Conservation (phyloP, 805 yeast species). For the Metschnikowia matae region DNA sequence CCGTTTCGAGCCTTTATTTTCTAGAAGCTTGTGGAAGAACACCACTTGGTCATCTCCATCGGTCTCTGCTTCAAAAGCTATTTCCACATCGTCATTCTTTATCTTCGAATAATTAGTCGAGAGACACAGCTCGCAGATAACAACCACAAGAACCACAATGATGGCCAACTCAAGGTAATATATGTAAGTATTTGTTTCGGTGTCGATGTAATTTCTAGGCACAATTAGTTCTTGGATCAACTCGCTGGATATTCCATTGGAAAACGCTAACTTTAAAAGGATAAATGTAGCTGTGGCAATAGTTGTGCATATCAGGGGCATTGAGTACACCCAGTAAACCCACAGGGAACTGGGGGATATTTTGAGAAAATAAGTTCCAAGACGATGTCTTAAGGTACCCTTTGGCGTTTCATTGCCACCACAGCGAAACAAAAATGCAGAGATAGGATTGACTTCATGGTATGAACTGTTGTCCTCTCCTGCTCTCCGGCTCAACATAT, state of each 20-base stretch:
- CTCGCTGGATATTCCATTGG: not conserved
- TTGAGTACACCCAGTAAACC: constrained; percentile 9
- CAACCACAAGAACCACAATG: constrained; percentile 24
- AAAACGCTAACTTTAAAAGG: not conserved
- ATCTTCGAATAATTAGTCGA: not conserved
- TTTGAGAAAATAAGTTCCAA: constrained; percentile 23
- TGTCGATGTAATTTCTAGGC: not conserved
- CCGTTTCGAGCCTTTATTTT: constrained; percentile 15
- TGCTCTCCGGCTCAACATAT: constrained; percentile 27
- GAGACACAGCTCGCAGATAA: not conserved
- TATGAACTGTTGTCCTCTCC: constrained; percentile 20
- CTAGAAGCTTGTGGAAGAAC: constrained; percentile 8
- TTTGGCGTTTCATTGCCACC: constrained; percentile 16
- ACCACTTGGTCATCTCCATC: constrained; percentile 1
- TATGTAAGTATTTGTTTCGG: constrained; percentile 31
- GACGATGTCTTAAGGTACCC: constrained; percentile 21
- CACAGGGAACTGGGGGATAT: constrained; percentile 10
- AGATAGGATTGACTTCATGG: constrained; percentile 27
- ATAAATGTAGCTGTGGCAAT: not conserved
- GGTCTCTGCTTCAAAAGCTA: not conserved
- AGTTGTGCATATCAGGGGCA: constrained; percentile 18
- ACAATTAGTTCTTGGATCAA: not conserved
- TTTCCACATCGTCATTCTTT: not conserved
- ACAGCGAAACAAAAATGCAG: constrained; percentile 21
- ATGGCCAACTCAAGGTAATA: constrained; percentile 56